Evolutionary conservation across 2,329 filamentous ascomycete genomes (phyloP), one percentile per base, ranked within the genome.

Genomic region (Mollisia scopiformis): DNA sequence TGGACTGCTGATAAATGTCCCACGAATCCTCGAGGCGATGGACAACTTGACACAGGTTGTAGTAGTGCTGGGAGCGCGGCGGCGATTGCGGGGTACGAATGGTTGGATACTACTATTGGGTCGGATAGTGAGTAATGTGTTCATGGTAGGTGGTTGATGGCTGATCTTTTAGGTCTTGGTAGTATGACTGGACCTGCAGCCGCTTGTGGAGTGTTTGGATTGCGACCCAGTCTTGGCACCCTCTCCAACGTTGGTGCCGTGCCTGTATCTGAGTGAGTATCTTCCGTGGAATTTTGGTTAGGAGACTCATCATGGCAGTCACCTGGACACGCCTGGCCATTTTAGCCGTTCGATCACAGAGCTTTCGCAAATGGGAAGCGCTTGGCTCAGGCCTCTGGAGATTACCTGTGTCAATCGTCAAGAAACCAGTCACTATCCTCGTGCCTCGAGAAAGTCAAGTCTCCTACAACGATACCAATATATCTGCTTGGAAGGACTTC

Each of bases 91-190:
- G 74, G 73, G 1, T 82, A 82, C 58, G 64, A 72, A 0, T 82
- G 79, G 79, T 69, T 84, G 1, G 81, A 84, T 57, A 68, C 81
- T 52, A 75, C 80, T 0, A 69, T 84, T 6, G 82, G 80, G 2
- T 79, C 76, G 35, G 80, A 82, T 59, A 81, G 68, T 68, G 27
- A 57, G 63, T 56, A n/a, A 0, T 3, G 16, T 23, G 8, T 41
- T 43, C 2, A 19, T 23, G 2, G 16, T 43, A 3, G n/a, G n/a
- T 19, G n/a, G n/a, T 8, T 21, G 6, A 21, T 21, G 16, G 39
- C 39, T 43, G n/a, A 43, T 43, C 4, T 4, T 43, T n/a, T 55
- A 63, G 54, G 39, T 88, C 2, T 67, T 11, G 66, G 67, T 5
- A 68, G 64, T 51, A 67, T 68, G 60, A 59, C 62, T 23, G 57